Evolutionary conservation across 305 asterid species (phyloP), one percentile per base, ranked within the genome.

Genomic region (Withania somnifera): DNA sequence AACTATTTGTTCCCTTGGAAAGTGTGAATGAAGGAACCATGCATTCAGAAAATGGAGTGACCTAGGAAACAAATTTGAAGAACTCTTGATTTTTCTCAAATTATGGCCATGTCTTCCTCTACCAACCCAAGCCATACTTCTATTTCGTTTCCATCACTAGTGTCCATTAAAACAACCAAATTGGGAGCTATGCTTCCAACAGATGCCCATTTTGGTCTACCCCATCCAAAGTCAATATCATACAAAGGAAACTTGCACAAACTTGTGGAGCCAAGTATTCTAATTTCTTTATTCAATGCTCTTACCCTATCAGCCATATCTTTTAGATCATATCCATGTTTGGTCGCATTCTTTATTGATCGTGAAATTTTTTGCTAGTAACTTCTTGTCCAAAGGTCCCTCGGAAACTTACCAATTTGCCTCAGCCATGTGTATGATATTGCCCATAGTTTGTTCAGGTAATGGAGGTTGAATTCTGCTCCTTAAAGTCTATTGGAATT

Each of bases 141-240:
- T 56, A 79, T 79, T 60, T 58, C 82, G 17, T 57, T 56, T 9
- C 13, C 22, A 58, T 79, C 75, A 4, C 15, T 58, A 32, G 58
- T 79, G 73, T 58, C 75, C 82, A 79, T 56, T 53, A 36, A 38
- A 79, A 56, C 14, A 28, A 26, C 40, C 71, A 54, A 20, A 79
- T 58, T 79, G 22, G 53, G 47, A 6, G 71, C 82, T 36, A 40
- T 15, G 52, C 20, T 17, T 58, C 24, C 71, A 14, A n/a, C 63
- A n/a, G 56, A 57, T 34, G 64, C 58, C 67, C 71, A 79, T 56
- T n/a, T 79, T 9, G 75, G 82, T 8, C 17, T 79, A 9, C 75
- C 71, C 71, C 82, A 79, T 9, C 73, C 24, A 56, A 79, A 79
- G 58, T 79, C 75, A 78, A 56, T 58, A 6, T 79, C 82, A 58